These are phyloP conservation scores for Balakata baccata DNA, from an alignment of 345 rosid genomes.

Conservation along the genomic window DNA sequence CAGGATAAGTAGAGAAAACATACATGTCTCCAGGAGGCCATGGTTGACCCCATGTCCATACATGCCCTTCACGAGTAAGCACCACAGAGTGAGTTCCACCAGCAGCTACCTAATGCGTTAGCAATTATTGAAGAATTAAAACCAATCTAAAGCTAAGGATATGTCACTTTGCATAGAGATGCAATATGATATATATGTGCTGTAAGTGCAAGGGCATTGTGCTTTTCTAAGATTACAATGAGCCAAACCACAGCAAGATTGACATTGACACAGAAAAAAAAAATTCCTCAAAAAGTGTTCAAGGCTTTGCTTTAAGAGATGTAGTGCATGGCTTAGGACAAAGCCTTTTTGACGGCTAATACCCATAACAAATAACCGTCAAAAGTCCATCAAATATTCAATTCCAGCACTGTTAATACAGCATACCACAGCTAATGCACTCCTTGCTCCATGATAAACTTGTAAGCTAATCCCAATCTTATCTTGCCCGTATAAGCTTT, in stretches of 20 bases:
- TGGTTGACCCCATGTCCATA: conserved; percentile 99
- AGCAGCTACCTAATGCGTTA: conserved; percentile 74
- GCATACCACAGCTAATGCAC: neutral
- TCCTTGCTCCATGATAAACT: neutral
- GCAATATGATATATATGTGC: neutral
- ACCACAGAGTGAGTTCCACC: conserved; percentile 99
- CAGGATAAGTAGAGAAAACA: conserved; percentile 8
- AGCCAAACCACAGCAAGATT: neutral
- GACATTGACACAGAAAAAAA: neutral
- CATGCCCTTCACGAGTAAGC: conserved; percentile 83
- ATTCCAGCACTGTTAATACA: neutral
- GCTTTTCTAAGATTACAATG: neutral
- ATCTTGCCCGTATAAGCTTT: neutral
- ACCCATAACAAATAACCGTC: neutral
- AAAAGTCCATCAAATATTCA: neutral
- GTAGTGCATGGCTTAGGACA: neutral
- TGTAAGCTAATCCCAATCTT: neutral
- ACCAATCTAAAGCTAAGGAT: conserved; percentile 10
- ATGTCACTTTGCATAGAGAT: neutral
- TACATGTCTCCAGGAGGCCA: conserved; percentile 99
- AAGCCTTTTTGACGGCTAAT: neutral
- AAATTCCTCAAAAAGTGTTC: neutral
- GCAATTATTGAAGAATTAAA: conserved; percentile 15
- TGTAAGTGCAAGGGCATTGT: neutral
- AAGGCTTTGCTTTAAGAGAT: neutral